Conservation (phyloP, 2,329 filamentous ascomycete genomes). For the Colletotrichum spinosum region DNA sequence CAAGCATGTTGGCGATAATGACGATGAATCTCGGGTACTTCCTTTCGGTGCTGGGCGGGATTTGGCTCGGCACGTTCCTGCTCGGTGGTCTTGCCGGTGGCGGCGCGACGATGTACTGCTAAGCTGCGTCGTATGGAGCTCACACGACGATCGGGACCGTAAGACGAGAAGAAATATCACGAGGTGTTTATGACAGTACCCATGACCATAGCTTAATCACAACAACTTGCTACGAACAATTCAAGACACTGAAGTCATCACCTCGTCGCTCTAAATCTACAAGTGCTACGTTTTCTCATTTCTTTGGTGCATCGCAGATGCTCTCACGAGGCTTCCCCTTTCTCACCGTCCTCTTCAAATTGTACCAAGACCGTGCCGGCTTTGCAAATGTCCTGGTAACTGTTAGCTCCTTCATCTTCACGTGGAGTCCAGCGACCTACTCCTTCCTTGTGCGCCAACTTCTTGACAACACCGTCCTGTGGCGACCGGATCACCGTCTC, state of each 20-base stretch:
- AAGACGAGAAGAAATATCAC: not conserved
- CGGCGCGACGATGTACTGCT: constrained; percentile 4
- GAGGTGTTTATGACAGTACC: not conserved
- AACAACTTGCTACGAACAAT: not conserved
- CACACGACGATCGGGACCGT: not conserved
- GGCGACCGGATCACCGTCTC: constrained; percentile 85
- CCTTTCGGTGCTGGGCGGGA: constrained; percentile 78
- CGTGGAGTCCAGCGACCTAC: constrained; percentile 59
- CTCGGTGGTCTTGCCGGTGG: constrained; percentile 14
- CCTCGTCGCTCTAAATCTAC: not conserved
- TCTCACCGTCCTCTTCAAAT: constrained; percentile 67
- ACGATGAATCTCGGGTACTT: constrained; percentile 90
- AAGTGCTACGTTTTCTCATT: not conserved
- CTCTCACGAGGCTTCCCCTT: constrained; percentile 35
- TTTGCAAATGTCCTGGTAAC: constrained; percentile 77
- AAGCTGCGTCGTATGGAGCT: too few relatives aligned
- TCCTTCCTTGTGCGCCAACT: constrained; percentile 79
- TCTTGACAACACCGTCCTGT: constrained; percentile 77
- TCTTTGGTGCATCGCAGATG: not conserved
- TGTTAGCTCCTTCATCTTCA: constrained; percentile 32
- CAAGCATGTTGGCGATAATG: constrained; percentile 92
- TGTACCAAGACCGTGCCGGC: constrained; percentile 80
- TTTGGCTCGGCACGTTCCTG: constrained; percentile 76
- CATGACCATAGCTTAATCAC: not conserved
- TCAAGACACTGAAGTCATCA: not conserved